A percentile compares a stretch with the other conserved stretches of the same genome.
Evolutionary conservation across 163 green algal species (phyloP).

Genomic region (Picocystis sp.): DNA sequence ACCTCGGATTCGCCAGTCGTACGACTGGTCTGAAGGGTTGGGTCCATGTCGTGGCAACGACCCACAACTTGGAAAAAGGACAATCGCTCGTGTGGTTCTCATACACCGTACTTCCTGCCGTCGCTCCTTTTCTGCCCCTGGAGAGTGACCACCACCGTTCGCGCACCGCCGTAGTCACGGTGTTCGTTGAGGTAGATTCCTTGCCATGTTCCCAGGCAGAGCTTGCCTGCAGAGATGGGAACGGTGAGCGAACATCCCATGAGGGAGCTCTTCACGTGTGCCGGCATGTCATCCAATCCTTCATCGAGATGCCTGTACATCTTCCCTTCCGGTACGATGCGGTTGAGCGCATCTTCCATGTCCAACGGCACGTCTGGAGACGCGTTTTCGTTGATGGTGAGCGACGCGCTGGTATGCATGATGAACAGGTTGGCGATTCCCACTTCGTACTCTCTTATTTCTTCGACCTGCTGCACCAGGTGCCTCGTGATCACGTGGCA

Average conservation of each 20-base stretch:
- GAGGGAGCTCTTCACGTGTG: slow-evolving; percentile 52
- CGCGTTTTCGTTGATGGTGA: slow-evolving; percentile 82
- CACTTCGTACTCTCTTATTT: slow-evolving; percentile 43
- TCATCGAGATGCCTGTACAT: slow-evolving; percentile 32
- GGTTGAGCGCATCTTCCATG: slow-evolving; percentile 26
- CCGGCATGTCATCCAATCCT: slow-evolving; percentile 86
- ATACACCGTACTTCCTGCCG: slow-evolving; percentile 7
- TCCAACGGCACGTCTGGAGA: slow-evolving; percentile 64
- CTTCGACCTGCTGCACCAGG: slow-evolving; percentile 37
- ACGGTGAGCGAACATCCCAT: slow-evolving; percentile 22
- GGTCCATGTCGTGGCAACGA: no score
- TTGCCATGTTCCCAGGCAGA: slow-evolving; percentile 74
- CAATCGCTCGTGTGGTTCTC: no score
- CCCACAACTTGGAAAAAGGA: no score
- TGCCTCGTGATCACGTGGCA: slow-evolving; percentile 63
- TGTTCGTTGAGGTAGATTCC: slow-evolving; percentile 47
- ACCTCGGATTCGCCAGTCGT: no score
- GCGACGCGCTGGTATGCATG: slow-evolving; percentile 58
- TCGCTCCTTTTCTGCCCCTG: slow-evolving; percentile 40
- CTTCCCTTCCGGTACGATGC: slow-evolving; percentile 44
- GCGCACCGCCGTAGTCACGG: slow-evolving; percentile 51
- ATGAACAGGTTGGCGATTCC: slow-evolving; percentile 51
- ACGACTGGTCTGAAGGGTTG: no score
- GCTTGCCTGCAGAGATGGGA: slow-evolving; percentile 14
- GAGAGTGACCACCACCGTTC: slow-evolving; percentile 58